phyloP scores from a whole-genome alignment of 352 stramenopile genomes.

The Thalassiosira pacifica region DNA sequence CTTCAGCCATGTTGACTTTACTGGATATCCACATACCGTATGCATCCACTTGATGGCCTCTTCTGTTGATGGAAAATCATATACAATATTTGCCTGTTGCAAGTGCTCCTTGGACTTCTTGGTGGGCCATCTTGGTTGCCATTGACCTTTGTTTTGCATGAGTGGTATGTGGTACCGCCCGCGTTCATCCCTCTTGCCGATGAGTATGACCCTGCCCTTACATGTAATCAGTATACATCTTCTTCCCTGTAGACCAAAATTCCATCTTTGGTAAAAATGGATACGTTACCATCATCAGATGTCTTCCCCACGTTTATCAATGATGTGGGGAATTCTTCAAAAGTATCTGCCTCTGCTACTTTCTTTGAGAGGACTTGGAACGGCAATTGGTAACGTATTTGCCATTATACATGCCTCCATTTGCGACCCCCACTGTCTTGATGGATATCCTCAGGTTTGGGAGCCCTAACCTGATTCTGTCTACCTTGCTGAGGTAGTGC shows the following conservation, averaged over 20 bases:
- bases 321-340: no score
- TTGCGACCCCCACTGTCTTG: conserved; percentile 38
- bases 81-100: no score
- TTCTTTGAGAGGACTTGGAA: conserved; percentile 23
- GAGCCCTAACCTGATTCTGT: conserved; percentile 15
- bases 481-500: conserved; percentile 47
- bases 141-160: no score
- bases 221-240: conserved; percentile 20
- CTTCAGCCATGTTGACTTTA: conserved; percentile 28
- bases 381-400: conserved; percentile 24
- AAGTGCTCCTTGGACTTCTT: no score
- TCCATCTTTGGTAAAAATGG: neutral
- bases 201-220: neutral
- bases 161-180: conserved; percentile 6
- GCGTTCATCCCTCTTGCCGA: neutral
- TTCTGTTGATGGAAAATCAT: neutral
- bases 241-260: neutral
- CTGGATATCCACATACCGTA: conserved; percentile 10
- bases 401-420: conserved; percentile 25
- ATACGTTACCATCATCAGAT: no score
- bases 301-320: no score
- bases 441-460: conserved; percentile 39
- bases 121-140: no score
- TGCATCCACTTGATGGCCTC: conserved; percentile 20
- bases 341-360: neutral